Percentiles rank a stretch among this genome's conserved stretches.
These are phyloP conservation scores for Litchi chinensis DNA, from an alignment of 345 rosid genomes.

Conservation along the genomic window DNA sequence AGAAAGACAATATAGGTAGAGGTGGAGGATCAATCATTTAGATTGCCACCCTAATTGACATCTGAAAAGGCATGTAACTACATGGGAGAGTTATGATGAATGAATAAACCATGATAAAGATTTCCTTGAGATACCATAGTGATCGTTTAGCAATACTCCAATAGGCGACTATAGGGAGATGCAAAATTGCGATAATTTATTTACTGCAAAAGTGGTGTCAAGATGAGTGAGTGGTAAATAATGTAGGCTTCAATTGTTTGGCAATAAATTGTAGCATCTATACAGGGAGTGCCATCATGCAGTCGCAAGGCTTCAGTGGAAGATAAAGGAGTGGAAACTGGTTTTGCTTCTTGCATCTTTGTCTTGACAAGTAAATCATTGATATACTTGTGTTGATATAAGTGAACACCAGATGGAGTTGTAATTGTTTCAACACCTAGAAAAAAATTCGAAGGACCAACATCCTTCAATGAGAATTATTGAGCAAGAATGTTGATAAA, in stretches of 20 bases:
- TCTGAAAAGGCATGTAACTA: background rate
- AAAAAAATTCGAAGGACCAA: background rate
- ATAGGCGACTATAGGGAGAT: background rate
- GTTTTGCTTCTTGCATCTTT: background rate
- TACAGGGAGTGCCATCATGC: background rate
- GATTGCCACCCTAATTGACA: background rate
- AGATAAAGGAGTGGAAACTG: background rate
- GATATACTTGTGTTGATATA: background rate
- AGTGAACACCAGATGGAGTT: background rate
- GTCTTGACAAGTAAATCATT: background rate
- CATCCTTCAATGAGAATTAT: background rate
- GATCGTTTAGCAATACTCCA: background rate
- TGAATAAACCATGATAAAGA: background rate
- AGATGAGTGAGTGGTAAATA: background rate
- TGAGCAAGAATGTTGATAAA: background rate
- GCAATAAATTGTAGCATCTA: background rate
- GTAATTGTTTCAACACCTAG: background rate
- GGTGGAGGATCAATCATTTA: background rate
- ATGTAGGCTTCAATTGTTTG: background rate
- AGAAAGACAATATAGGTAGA: background rate
- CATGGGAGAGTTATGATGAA: too few relatives aligned
- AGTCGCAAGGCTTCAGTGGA: too few relatives aligned
- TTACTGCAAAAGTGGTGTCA: background rate
- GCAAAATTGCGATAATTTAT: conserved; percentile 1
- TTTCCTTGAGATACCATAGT: background rate